phyloP scores from a whole-genome alignment of 2,329 filamentous ascomycete species.

The Aspergillus glaucus region DNA sequence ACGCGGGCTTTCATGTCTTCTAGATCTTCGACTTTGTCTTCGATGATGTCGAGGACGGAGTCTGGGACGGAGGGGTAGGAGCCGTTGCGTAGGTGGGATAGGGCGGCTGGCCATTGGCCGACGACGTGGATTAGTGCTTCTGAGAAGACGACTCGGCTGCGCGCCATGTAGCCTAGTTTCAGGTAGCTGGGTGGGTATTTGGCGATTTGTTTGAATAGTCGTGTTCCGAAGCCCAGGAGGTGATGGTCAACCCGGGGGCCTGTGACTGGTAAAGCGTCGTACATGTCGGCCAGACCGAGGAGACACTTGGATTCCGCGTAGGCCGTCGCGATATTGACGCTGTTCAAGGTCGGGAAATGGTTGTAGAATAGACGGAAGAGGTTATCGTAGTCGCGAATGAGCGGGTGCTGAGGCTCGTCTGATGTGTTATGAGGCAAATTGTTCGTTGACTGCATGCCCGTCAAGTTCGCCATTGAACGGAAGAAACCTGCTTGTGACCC shows the following conservation, averaged over 20 bases:
- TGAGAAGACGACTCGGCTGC: conserved; percentile 75
- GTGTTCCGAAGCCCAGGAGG: conserved; percentile 80
- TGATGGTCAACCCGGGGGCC: conserved; percentile 90
- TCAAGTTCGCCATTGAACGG: conserved; percentile 77
- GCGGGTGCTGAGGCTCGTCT: conserved; percentile 60
- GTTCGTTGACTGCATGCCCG: conserved; percentile 48
- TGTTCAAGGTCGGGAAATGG: conserved; percentile 73
- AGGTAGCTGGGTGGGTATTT: conserved; percentile 93
- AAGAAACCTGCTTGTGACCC: conserved; percentile 66
- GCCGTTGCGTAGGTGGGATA: conserved; percentile 63
- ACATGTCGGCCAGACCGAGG: conserved; percentile 83
- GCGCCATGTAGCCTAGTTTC: conserved; percentile 78
- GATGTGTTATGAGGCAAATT: conserved; percentile 48
- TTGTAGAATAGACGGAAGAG: conserved; percentile 96
- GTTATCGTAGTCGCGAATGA: conserved; percentile 89
- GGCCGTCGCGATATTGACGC: conserved; percentile 81
- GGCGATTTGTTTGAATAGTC: conserved; percentile 91
- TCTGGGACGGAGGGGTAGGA: conserved; percentile 57
- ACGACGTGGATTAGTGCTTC: conserved; percentile 91
- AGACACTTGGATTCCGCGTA: conserved; percentile 93
- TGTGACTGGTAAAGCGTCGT: conserved; percentile 81
- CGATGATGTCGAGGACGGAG: conserved; percentile 76
- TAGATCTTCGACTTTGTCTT: conserved; percentile 90
- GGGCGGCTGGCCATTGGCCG: conserved; percentile 81
- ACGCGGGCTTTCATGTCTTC: conserved; percentile 74